A percentile compares a stretch with the other conserved stretches of the same genome.
Evolutionary conservation across 225 moss, liverwort and hornwort genomes (phyloP).

Genomic region (Pseudoscleropodium purum): DNA sequence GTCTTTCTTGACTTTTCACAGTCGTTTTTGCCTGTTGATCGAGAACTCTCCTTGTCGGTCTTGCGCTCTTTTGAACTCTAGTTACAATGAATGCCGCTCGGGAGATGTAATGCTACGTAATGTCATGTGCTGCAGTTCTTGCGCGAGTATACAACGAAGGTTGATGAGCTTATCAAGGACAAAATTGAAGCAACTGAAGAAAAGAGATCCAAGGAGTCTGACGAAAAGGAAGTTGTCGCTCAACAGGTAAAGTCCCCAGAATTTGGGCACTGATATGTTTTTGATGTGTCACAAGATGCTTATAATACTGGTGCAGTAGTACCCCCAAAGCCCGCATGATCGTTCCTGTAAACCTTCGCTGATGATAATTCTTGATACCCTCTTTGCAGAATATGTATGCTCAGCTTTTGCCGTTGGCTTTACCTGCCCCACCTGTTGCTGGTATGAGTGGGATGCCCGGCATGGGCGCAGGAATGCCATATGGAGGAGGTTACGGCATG

Average conservation of each 20-base stretch:
- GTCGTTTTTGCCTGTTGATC: not conserved
- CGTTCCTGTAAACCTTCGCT: not conserved
- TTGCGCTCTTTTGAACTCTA: not conserved
- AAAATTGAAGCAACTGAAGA: constrained; percentile 61
- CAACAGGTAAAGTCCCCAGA: constrained; percentile 53
- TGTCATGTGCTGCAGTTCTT: constrained; percentile 44
- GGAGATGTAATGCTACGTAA: not conserved
- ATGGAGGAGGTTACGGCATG: constrained; percentile 87
- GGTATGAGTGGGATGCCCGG: constrained; percentile 68
- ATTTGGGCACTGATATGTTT: not conserved
- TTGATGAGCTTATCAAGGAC: constrained; percentile 90
- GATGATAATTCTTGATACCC: not conserved
- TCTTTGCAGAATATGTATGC: constrained; percentile 97
- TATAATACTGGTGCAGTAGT: not conserved
- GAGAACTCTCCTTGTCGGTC: not conserved
- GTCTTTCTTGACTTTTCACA: not conserved
- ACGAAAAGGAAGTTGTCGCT: constrained; percentile 82
- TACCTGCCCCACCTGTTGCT: constrained; percentile 90
- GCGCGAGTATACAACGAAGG: constrained; percentile 90
- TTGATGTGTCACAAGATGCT: not conserved
- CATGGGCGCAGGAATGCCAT: constrained; percentile 54
- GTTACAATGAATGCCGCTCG: not conserved
- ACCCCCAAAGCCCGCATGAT: not conserved
- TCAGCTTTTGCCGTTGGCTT: constrained; percentile 90
- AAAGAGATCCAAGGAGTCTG: constrained; percentile 70